Evolutionary conservation across 768 basidiomycete species (phyloP).

Genomic region (Lanmaoa rubissima): DNA sequence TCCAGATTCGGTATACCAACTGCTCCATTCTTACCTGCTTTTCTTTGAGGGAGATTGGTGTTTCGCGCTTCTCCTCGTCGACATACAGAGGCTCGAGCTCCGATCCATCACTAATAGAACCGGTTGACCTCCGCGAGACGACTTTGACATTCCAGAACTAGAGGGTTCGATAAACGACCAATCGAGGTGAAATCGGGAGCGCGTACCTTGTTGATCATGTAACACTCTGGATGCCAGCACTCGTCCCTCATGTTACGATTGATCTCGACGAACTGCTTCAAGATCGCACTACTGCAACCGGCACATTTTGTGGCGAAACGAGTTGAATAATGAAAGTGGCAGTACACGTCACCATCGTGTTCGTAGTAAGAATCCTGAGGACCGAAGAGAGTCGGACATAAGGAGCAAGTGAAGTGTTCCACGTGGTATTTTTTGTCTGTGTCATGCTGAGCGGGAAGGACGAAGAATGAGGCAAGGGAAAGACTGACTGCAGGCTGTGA

Average conservation of each 20-base stretch:
- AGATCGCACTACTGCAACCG: conserved; percentile 93
- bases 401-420: conserved; percentile 98
- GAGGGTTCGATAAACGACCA: conserved; percentile 10
- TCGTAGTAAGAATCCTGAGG: conserved; percentile 99
- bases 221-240: conserved; percentile 99
- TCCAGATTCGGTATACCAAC: conserved; percentile 98
- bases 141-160: conserved; percentile 99
- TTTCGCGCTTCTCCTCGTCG: conserved; percentile 81
- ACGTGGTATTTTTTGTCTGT: conserved; percentile 98
- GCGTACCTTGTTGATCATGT: conserved; percentile 98
- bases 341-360: conserved; percentile 96
- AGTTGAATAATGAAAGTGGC: conserved; percentile 99
- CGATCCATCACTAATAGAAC: conserved; percentile 52
- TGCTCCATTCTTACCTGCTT: conserved; percentile 95
- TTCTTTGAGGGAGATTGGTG: conserved; percentile 75
- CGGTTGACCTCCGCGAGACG: conserved; percentile 68
- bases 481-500: conserved; percentile 94
- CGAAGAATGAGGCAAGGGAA: not conserved
- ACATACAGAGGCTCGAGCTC: conserved; percentile 54
- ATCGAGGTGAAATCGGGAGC: not conserved
- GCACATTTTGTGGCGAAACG: conserved; percentile 98
- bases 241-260: conserved; percentile 98
- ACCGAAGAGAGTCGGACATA: conserved; percentile 94
- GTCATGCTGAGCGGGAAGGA: conserved; percentile 15
- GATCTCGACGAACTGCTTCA: conserved; percentile 99